phyloP scores from a whole-genome alignment of 306 rosid species.

The Adenanthera pavonina region DNA sequence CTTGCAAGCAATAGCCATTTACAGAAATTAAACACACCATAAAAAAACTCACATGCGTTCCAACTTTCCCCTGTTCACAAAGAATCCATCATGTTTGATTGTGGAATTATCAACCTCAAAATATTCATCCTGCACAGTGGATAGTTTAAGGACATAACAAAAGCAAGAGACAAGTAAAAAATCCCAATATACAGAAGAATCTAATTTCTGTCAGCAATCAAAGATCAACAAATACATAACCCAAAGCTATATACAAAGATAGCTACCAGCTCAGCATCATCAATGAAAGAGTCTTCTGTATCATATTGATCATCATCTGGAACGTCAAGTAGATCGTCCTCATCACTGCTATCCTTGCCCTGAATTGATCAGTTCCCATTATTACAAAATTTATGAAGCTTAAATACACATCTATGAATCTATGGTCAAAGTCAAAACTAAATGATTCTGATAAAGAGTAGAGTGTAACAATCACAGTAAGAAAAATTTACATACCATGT shows the following conservation, averaged over 20 bases:
- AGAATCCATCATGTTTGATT: constrained; percentile 93
- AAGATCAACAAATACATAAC: constrained; percentile 40
- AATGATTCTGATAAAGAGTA: constrained; percentile 8
- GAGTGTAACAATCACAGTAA: constrained; percentile 24
- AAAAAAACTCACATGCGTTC: constrained; percentile 81
- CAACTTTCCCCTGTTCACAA: constrained; percentile 89
- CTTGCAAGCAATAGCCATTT: background rate
- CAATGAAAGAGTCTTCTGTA: constrained; percentile 97
- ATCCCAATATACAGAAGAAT: constrained; percentile 15
- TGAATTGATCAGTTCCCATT: constrained; percentile 43
- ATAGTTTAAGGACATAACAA: constrained; percentile 29
- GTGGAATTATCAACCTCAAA: constrained; percentile 94
- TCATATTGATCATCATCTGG: constrained; percentile 99
- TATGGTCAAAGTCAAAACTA: constrained; percentile 26
- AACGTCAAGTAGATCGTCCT: constrained; percentile 74
- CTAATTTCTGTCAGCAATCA: constrained; percentile 30
- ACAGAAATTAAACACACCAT: background rate
- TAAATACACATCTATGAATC: constrained; percentile 30
- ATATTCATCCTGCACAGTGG: constrained; percentile 88
- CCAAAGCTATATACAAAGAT: constrained; percentile 27
- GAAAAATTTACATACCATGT: constrained; percentile 60
- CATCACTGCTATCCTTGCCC: constrained; percentile 98
- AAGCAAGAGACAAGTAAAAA: constrained; percentile 29
- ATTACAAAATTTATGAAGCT: constrained; percentile 18
- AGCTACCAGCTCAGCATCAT: constrained; percentile 96